phyloP scores from a whole-genome alignment of 129 eudicot genomes.

The Tanacetum coccineum region DNA sequence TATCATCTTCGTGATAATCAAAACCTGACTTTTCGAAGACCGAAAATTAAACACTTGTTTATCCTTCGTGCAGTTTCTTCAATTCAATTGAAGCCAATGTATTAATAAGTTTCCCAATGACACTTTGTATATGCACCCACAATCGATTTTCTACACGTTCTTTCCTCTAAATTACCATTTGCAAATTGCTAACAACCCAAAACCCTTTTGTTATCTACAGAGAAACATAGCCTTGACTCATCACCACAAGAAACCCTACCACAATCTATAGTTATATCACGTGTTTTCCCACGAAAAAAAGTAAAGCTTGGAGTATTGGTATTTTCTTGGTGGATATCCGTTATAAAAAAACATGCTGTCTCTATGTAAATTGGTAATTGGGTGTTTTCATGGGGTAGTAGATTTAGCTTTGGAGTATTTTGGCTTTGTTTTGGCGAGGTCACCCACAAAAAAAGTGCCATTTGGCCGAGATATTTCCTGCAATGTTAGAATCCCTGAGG shows the following conservation, averaged over 20 bases:
- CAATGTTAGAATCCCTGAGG: conserved; percentile 59
- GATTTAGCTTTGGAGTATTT: conserved; percentile 32
- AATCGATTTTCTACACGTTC: conserved; percentile 64
- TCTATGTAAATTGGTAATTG: conserved; percentile 47
- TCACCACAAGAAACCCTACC: conserved; percentile 31
- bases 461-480: conserved; percentile 36
- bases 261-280: conserved; percentile 46
- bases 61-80: conserved; percentile 47
- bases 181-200: conserved; percentile 50
- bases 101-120: conserved; percentile 82
- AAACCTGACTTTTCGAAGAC: conserved; percentile 44
- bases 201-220: conserved; percentile 47
- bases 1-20: conserved; percentile 32
- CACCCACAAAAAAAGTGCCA: conserved; percentile 50
- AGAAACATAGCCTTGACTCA: conserved; percentile 38
- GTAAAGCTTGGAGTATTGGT: conserved; percentile 48
- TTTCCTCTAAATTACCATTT: conserved; percentile 81
- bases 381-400: conserved; percentile 10
- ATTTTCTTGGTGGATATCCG: conserved; percentile 36
- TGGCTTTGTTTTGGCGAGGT: conserved; percentile 45
- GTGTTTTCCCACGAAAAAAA: conserved; percentile 40
- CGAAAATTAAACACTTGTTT: conserved; percentile 61
- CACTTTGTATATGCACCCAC: conserved; percentile 40
- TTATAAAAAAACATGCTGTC: conserved; percentile 61
- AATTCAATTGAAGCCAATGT: conserved; percentile 64